These are phyloP conservation scores for Paramecium sonneborni DNA, from an alignment of 73 alveolate genomes.

Conservation along the genomic window DNA sequence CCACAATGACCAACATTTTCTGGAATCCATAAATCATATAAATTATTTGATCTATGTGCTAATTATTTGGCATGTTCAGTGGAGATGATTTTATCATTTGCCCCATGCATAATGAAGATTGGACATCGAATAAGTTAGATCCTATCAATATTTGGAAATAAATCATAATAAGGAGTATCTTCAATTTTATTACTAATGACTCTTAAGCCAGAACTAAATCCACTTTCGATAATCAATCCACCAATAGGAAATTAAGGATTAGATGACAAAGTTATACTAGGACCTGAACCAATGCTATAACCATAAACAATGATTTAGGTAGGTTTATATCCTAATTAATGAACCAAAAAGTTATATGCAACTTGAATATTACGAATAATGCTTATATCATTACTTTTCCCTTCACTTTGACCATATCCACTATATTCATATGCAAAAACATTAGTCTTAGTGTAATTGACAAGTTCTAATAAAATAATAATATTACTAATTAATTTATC, in stretches of 20 bases:
- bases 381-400: constrained; percentile 63
- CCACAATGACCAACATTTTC: constrained; percentile 67
- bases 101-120: constrained; percentile 47
- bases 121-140: constrained; percentile 40
- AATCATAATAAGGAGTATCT: background rate
- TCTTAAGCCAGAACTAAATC: constrained; percentile 47
- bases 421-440: constrained; percentile 71
- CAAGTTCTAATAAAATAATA: background rate
- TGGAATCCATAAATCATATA: background rate
- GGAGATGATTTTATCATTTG: background rate
- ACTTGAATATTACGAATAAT: constrained; percentile 62
- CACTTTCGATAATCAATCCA: constrained; percentile 42
- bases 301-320: constrained; percentile 43
- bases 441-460: constrained; percentile 20
- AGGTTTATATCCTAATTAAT: constrained; percentile 1
- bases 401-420: constrained; percentile 76
- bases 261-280: constrained; percentile 32
- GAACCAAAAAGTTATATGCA: constrained; percentile 48
- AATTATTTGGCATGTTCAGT: background rate
- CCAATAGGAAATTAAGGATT: constrained; percentile 38
- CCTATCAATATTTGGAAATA: constrained; percentile 42
- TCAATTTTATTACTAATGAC: background rate
- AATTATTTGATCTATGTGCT: background rate
- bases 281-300: constrained; percentile 49
- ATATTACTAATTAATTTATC: background rate